Evolutionary conservation across 2,329 filamentous ascomycete species (phyloP).

Genomic region (Gnomoniopsis sp.): DNA sequence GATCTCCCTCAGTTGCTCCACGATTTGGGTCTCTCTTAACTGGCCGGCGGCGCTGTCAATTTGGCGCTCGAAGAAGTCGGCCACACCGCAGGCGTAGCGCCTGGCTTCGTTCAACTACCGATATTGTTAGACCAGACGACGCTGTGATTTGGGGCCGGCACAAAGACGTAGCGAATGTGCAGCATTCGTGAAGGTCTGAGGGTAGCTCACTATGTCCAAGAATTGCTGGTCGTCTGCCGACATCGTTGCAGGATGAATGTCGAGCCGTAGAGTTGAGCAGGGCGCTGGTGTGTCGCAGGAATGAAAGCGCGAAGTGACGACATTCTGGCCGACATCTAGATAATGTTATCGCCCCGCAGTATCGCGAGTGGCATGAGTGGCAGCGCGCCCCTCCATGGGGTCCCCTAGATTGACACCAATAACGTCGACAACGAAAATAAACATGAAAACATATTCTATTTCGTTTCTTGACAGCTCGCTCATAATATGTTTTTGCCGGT

Average conservation of each 20-base stretch:
- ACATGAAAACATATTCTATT: no score
- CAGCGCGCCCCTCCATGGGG: no score
- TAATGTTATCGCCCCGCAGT: no score
- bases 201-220: constrained; percentile 19
- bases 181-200: not conserved
- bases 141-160: not conserved
- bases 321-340: no score
- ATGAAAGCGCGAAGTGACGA: no score
- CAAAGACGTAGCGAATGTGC: not conserved
- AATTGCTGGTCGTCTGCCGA: constrained; percentile 24
- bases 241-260: constrained; percentile 9
- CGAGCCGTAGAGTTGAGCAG: not conserved
- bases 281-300: no score
- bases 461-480: no score
- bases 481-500: no score
- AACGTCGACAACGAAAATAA: no score
- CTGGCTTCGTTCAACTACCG: constrained; percentile 61
- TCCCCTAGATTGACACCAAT: no score
- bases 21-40: constrained; percentile 56
- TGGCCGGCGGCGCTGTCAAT: constrained; percentile 72
- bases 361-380: no score
- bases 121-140: not conserved
- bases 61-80: constrained; percentile 76
- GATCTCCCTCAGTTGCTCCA: constrained; percentile 65
- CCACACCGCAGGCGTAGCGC: constrained; percentile 68